Evolutionary conservation across 495 filamentous ascomycete genomes (phyloP).

Genomic region (Podospora pseudocomata): DNA sequence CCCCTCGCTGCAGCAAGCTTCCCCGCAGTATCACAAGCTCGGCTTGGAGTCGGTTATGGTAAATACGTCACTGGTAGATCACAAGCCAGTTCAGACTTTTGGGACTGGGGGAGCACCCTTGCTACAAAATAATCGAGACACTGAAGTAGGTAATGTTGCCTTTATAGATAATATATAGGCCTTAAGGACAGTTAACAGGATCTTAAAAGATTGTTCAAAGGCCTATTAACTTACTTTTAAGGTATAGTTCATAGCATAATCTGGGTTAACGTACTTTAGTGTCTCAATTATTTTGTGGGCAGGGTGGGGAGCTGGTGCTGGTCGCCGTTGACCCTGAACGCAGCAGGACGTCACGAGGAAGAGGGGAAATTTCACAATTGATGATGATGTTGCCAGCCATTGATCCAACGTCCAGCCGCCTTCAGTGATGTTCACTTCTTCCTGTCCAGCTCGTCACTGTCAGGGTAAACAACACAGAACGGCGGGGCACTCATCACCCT

Average conservation of each 20-base stretch:
- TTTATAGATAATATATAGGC: too few relatives aligned
- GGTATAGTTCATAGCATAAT: too few relatives aligned
- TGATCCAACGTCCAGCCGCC: neutral
- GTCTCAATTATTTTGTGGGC: too few relatives aligned
- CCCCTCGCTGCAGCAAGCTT: slow-evolving; percentile 9
- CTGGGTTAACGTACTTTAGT: too few relatives aligned
- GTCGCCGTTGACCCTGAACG: neutral
- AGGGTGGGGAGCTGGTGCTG: too few relatives aligned
- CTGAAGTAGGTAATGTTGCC: too few relatives aligned
- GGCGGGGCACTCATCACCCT: too few relatives aligned
- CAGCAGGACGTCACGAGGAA: slow-evolving; percentile 9
- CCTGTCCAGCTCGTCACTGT: neutral
- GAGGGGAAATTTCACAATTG: neutral
- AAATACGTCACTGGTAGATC: slow-evolving; percentile 32
- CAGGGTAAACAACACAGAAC: neutral
- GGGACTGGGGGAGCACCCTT: neutral
- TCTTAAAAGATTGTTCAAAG: too few relatives aligned
- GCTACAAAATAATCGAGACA: too few relatives aligned
- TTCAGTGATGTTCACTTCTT: neutral
- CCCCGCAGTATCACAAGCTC: slow-evolving; percentile 57
- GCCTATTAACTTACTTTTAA: too few relatives aligned
- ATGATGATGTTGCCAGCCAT: neutral
- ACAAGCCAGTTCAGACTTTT: slow-evolving; percentile 26
- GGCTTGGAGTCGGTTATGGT: slow-evolving; percentile 44
- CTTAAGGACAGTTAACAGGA: too few relatives aligned